phyloP scores from a whole-genome alignment of 1,284 basidiomycete species.

The Pseudozyma thailandica region DNA sequence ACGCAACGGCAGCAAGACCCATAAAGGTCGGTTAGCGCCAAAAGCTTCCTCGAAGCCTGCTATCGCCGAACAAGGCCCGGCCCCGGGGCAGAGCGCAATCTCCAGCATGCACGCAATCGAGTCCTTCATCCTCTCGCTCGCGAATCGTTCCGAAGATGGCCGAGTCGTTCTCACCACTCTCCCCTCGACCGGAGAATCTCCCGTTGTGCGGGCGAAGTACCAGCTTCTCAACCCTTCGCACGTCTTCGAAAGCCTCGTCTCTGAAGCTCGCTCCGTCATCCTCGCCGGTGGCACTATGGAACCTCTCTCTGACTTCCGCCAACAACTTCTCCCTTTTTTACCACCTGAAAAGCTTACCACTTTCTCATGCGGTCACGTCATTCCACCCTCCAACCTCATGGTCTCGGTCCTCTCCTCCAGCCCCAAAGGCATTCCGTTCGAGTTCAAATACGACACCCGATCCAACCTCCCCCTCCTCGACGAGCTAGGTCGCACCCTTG shows the following conservation, averaged over 20 bases:
- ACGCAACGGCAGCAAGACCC: conserved; percentile 1
- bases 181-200: conserved; percentile 4
- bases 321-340: conserved; percentile 82
- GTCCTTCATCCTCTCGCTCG: conserved; percentile 83
- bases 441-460: conserved; percentile 84
- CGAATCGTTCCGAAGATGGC: conserved; percentile 81
- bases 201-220: conserved; percentile 79
- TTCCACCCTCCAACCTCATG: conserved; percentile 82
- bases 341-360: conserved; percentile 76
- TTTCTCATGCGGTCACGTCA: conserved; percentile 93
- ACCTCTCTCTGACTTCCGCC: conserved; percentile 87
- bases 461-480: conserved; percentile 78
- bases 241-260: conserved; percentile 82
- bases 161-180: conserved; percentile 51
- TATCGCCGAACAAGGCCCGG: neutral
- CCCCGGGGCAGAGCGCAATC: conserved; percentile 69
- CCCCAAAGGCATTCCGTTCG: conserved; percentile 79
- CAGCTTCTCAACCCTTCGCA: conserved; percentile 93
- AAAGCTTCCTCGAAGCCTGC: neutral
- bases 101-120: conserved; percentile 87
- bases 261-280: conserved; percentile 82
- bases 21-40: neutral
- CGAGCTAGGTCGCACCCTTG: conserved; percentile 84
- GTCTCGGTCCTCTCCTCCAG: conserved; percentile 82
- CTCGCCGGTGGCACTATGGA: conserved; percentile 98